These are phyloP conservation scores for Globisporangium rhizosaccharum DNA, from an alignment of 352 stramenopile genomes.

Conservation along the genomic window DNA sequence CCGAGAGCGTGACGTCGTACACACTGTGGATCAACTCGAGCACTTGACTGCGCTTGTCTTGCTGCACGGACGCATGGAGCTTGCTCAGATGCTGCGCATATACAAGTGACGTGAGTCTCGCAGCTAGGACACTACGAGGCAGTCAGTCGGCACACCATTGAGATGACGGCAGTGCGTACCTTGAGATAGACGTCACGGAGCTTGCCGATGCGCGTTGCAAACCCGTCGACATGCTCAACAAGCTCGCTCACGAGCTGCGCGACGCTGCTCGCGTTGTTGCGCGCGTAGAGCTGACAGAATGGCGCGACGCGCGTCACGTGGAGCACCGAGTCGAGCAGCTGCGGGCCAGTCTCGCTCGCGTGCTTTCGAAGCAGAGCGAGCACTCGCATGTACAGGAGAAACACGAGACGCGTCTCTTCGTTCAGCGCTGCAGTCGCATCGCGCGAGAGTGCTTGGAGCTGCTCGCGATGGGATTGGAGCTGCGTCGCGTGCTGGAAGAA, in stretches of 20 bases:
- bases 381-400: constrained; percentile 15
- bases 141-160: neutral
- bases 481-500: constrained; percentile 11
- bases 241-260: constrained; percentile 22
- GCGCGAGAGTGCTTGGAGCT: neutral
- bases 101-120: neutral
- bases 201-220: constrained; percentile 11
- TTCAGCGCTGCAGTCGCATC: constrained; percentile 7
- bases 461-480: constrained; percentile 8
- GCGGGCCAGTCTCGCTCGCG: neutral
- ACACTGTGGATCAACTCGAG: constrained; percentile 33
- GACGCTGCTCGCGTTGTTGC: constrained; percentile 25
- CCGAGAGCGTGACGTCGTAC: constrained; percentile 44
- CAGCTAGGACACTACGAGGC: neutral
- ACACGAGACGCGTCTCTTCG: constrained; percentile 8
- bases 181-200: constrained; percentile 32
- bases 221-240: constrained; percentile 14
- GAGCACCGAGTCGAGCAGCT: constrained; percentile 27
- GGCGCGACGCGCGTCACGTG: constrained; percentile 48
- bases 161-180: constrained; percentile 11
- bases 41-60: constrained; percentile 29
- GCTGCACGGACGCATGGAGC: constrained; percentile 18
- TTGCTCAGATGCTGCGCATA: constrained; percentile 32
- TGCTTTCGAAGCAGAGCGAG: constrained; percentile 3
- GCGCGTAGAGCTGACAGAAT: constrained; percentile 56